phyloP scores from a whole-genome alignment of 31 red algal genomes.

The Endocladia muricata region DNA sequence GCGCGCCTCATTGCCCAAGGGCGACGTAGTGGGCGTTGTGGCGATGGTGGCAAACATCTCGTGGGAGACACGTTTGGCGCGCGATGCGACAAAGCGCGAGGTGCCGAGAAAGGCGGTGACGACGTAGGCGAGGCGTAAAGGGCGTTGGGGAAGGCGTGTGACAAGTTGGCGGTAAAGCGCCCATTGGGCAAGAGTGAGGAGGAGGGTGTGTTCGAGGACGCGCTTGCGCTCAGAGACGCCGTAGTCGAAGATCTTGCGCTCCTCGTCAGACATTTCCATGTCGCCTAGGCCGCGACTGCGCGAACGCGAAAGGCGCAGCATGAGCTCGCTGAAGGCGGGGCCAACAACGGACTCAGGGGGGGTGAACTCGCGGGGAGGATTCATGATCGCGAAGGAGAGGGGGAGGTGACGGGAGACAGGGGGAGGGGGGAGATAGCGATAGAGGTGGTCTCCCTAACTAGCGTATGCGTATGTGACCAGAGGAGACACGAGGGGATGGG shows the following conservation, averaged over 20 bases:
- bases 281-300: slow-evolving; percentile 5
- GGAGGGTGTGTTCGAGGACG: slow-evolving; percentile 46
- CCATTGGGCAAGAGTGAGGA: slow-evolving; percentile 55
- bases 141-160: slow-evolving; percentile 15
- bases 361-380: slow-evolving; percentile 24
- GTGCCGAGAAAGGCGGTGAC: slow-evolving; percentile 18
- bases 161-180: slow-evolving; percentile 49
- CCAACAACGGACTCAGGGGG: slow-evolving; percentile 47
- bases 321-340: slow-evolving; percentile 45
- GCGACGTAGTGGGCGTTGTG: slow-evolving; percentile 20
- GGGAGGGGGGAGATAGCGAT: too few relatives aligned
- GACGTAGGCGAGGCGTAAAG: slow-evolving; percentile 34
- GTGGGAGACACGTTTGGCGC: slow-evolving; percentile 39
- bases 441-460: too few relatives aligned
- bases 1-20: slow-evolving; percentile 68
- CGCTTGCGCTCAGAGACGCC: slow-evolving; percentile 53
- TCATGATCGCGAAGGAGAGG: slow-evolving; percentile 18
- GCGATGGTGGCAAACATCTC: slow-evolving; percentile 58
- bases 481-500: too few relatives aligned
- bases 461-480: too few relatives aligned
- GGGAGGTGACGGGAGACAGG: neutral
- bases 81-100: slow-evolving; percentile 25
- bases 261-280: slow-evolving; percentile 40
- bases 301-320: slow-evolving; percentile 33
- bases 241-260: slow-evolving; percentile 56